Conservation (phyloP, 768 basidiomycete genomes). For the Austroboletus eburneus region DNA sequence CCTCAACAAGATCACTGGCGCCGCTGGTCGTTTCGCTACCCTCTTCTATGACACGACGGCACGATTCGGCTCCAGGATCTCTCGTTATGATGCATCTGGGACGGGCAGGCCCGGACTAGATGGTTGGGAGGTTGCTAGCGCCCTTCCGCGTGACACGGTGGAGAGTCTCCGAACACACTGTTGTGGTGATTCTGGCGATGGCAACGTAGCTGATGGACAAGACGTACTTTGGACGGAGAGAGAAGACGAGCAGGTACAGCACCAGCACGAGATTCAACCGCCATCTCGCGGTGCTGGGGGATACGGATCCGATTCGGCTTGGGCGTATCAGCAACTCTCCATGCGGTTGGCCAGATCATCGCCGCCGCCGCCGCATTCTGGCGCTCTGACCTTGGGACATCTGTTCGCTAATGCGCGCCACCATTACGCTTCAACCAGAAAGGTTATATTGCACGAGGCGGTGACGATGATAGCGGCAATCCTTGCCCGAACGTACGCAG, state of each 20-base stretch:
- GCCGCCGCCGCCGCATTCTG: too few relatives aligned
- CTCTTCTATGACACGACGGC: constrained; percentile 7
- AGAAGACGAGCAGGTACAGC: too few relatives aligned
- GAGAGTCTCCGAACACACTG: too few relatives aligned
- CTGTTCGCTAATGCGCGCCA: too few relatives aligned
- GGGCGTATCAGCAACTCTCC: background rate
- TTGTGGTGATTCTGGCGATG: too few relatives aligned
- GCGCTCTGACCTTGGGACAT: too few relatives aligned
- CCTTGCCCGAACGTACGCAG: constrained; percentile 1
- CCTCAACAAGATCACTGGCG: constrained; percentile 19
- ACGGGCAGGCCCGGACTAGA: background rate
- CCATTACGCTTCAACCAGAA: background rate
- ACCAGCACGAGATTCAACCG: too few relatives aligned
- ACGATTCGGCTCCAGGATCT: background rate
- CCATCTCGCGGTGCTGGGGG: too few relatives aligned
- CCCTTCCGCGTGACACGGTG: background rate
- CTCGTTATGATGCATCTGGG: background rate
- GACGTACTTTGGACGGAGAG: too few relatives aligned
- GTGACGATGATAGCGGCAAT: background rate
- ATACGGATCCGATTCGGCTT: too few relatives aligned
- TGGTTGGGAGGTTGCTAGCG: background rate
- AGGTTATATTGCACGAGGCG: background rate
- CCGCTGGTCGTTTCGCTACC: constrained; percentile 13
- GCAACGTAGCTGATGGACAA: too few relatives aligned
- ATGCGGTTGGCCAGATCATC: background rate